Evolutionary conservation across 495 filamentous ascomycete genomes (phyloP), one percentile per base, ranked within the genome.

Genomic region (Aspergillus affinis): DNA sequence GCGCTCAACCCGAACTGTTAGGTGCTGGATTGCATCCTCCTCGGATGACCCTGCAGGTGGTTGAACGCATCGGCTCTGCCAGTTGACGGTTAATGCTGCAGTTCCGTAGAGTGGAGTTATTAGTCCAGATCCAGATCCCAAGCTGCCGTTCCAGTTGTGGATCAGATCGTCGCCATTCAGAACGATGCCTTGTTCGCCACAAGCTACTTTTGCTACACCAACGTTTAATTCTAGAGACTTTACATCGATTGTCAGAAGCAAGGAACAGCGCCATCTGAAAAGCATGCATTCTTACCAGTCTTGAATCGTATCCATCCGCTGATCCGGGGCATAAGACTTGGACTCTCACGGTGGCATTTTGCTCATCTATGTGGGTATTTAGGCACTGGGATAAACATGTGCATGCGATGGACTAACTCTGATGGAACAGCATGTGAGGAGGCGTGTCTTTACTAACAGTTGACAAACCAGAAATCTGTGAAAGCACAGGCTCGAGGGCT

Each of bases 21-120:
- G 65, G 17, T 81, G 47, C 54, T 82, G 81, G 27, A 72, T 73
- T 19, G 76, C 64, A 17, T 76, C 71, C 51, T 76, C 68, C 15
- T 70, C 66, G 23, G 75, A 51, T 18, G 63, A 59, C 51, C 56
- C 62, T 17, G 46, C 13, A 45, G 75, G 70, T 20, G 75, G 70
- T 20, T 73, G 65, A 18, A 78, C 67, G 57, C 82, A 84, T 23
- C 61, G 69, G 27, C 78, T 75, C 18, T 72, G 66, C 82, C 82
- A 85, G 13, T 19, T 27, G 19, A 44, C 52, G 2, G 59, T 29
- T 4, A 55, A 19, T 1, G 17, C n/a, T 18, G 27, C 41, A 29
- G 72, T 62, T 2, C 70, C 69, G 21, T 62, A 58, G 27, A 77
- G 56, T 7, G 66, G 70, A 19, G 65, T 66, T 49, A 73, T 69